Percentiles rank a stretch among this genome's conserved stretches.
Conservation (phyloP, 129 eudicot genomes). For the Flaveria linearis region DNA sequence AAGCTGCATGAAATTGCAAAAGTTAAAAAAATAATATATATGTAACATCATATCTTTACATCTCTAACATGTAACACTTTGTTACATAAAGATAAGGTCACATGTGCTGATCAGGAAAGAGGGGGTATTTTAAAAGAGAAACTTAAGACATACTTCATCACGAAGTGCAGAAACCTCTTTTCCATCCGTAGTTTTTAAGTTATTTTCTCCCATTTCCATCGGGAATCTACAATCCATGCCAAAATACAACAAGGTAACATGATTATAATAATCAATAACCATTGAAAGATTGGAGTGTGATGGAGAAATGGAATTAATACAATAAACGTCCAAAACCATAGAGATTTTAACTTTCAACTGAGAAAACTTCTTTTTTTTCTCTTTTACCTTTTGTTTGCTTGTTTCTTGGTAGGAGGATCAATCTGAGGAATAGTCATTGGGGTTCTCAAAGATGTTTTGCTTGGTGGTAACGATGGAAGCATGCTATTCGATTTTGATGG, state of each 20-base stretch:
- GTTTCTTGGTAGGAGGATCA: slow-evolving; percentile 69
- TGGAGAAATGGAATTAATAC: not conserved
- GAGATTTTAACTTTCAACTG: slow-evolving; percentile 12
- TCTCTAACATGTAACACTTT: not conserved
- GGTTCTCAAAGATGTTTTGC: slow-evolving; percentile 58
- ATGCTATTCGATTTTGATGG: slow-evolving; percentile 54
- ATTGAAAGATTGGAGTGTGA: not conserved
- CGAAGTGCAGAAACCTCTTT: slow-evolving; percentile 86
- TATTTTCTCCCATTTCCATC: slow-evolving; percentile 50
- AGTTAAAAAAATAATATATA: slow-evolving; percentile 10
- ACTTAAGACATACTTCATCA: slow-evolving; percentile 67
- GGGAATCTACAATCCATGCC: slow-evolving; percentile 38
- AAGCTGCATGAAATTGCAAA: slow-evolving; percentile 58
- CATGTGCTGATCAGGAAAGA: slow-evolving; percentile 7
- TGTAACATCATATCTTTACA: slow-evolving; percentile 12
- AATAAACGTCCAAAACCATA: slow-evolving; percentile 10
- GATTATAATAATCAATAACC: not conserved
- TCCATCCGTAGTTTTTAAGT: slow-evolving; percentile 66
- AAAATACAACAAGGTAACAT: not conserved
- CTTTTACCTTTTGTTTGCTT: slow-evolving; percentile 56
- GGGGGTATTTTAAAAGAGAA: not conserved
- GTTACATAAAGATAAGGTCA: slow-evolving; percentile 9
- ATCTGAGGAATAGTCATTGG: slow-evolving; percentile 70
- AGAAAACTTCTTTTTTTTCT: not conserved
- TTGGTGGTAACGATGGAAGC: slow-evolving; percentile 51